Percentiles rank a stretch among this genome's conserved stretches.
phyloP scores from a whole-genome alignment of 345 rosid species.

The Acer negundo region DNA sequence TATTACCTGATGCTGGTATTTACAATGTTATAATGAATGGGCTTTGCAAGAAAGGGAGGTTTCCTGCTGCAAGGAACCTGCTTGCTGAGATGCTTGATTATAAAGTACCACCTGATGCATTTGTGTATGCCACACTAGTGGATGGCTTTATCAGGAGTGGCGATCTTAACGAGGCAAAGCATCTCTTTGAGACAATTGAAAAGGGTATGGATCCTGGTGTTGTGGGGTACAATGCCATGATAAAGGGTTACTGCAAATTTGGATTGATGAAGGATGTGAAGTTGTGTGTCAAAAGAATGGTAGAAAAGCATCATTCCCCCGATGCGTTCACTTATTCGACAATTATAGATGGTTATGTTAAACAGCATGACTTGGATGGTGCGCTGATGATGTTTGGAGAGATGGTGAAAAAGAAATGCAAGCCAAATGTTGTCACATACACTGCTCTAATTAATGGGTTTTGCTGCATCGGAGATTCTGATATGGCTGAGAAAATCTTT shows the following conservation, averaged over 20 bases:
- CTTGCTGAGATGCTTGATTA: constrained; percentile 76
- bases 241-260: constrained; percentile 80
- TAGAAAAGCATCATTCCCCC: constrained; percentile 45
- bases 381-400: constrained; percentile 57
- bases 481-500: constrained; percentile 58
- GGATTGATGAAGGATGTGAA: constrained; percentile 76
- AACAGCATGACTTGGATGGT: constrained; percentile 63
- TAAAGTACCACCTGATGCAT: constrained; percentile 63
- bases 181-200: constrained; percentile 50
- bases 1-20: constrained; percentile 72
- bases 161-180: constrained; percentile 62
- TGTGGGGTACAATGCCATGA: constrained; percentile 79
- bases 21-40: constrained; percentile 87
- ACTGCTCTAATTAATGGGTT: constrained; percentile 77
- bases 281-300: constrained; percentile 52
- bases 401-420: constrained; percentile 62
- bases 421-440: constrained; percentile 78
- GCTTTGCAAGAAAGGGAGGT: constrained; percentile 70
- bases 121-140: constrained; percentile 66
- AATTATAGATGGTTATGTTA: constrained; percentile 72
- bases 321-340: constrained; percentile 84
- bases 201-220: constrained; percentile 62
- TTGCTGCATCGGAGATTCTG: constrained; percentile 55
- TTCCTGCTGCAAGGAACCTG: constrained; percentile 62
- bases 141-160: constrained; percentile 75